These are phyloP conservation scores for Metschnikowia sp. DNA, from an alignment of 805 yeast species.

Conservation along the genomic window DNA sequence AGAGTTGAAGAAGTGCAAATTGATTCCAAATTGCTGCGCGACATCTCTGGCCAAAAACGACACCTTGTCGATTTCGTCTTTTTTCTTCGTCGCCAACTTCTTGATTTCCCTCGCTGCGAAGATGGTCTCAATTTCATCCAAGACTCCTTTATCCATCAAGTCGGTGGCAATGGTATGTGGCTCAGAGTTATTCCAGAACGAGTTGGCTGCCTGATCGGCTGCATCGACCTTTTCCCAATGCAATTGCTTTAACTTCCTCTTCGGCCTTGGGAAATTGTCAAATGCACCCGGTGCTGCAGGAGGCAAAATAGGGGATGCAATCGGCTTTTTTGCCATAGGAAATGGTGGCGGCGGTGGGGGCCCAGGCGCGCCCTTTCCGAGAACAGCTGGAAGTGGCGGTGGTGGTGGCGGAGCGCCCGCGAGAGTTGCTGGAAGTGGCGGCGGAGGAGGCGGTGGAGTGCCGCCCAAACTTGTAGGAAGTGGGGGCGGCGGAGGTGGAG, in stretches of 20 bases:
- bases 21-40: slow-evolving; percentile 93
- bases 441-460: slow-evolving; percentile 15
- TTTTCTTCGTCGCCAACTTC: slow-evolving; percentile 42
- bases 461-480: not conserved
- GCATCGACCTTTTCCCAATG: slow-evolving; percentile 78
- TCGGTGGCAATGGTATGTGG: slow-evolving; percentile 45
- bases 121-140: slow-evolving; percentile 58
- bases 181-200: slow-evolving; percentile 59
- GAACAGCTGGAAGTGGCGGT: slow-evolving; percentile 6
- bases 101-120: slow-evolving; percentile 56
- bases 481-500: slow-evolving; percentile 23
- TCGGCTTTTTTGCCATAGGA: slow-evolving; percentile 6
- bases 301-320: slow-evolving; percentile 3
- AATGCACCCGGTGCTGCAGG: slow-evolving; percentile 24
- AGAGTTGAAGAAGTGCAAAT: slow-evolving; percentile 72
- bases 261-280: slow-evolving; percentile 55
- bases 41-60: slow-evolving; percentile 67
- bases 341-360: slow-evolving; percentile 27
- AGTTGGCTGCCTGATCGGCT: slow-evolving; percentile 39
- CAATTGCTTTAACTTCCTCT: slow-evolving; percentile 65
- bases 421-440: slow-evolving; percentile 19
- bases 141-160: slow-evolving; percentile 56
- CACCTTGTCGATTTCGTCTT: slow-evolving; percentile 44
- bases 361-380: slow-evolving; percentile 19
- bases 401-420: slow-evolving; percentile 19